These are phyloP conservation scores for Botrytis paeoniae DNA, from an alignment of 2,329 filamentous ascomycete species.

Conservation along the genomic window DNA sequence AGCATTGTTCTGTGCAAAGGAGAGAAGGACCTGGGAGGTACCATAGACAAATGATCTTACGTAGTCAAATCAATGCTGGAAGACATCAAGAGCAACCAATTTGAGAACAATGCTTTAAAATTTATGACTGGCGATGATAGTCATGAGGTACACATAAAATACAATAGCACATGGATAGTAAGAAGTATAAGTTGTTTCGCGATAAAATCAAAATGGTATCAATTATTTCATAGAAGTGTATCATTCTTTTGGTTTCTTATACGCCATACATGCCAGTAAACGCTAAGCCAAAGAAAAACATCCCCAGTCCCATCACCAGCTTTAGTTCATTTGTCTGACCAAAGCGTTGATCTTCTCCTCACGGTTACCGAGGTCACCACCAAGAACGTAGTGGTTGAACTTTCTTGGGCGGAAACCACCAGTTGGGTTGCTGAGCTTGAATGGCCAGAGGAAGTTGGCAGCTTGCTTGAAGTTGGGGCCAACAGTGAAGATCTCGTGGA, in stretches of 20 bases:
- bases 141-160: background rate
- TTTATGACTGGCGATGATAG: accelerated
- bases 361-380: constrained; percentile 97
- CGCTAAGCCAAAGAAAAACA: constrained; percentile 25
- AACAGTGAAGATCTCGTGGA: constrained; percentile 98
- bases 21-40: background rate
- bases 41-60: background rate
- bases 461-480: constrained; percentile 99
- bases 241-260: constrained; percentile 29
- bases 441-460: constrained; percentile 99
- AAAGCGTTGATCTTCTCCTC: constrained; percentile 61
- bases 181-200: background rate
- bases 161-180: background rate
- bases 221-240: constrained; percentile 16
- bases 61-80: background rate
- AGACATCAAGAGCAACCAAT: background rate
- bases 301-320: constrained; percentile 16
- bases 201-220: constrained; percentile 16
- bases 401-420: constrained; percentile 95
- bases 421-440: constrained; percentile 98
- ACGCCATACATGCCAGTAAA: constrained; percentile 30
- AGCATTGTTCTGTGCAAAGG: background rate
- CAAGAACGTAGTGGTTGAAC: constrained; percentile 57
- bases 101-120: background rate
- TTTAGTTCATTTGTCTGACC: constrained; percentile 26